Evolutionary conservation across 2,329 filamentous ascomycete species (phyloP).

Genomic region (Xylaria sp.): DNA sequence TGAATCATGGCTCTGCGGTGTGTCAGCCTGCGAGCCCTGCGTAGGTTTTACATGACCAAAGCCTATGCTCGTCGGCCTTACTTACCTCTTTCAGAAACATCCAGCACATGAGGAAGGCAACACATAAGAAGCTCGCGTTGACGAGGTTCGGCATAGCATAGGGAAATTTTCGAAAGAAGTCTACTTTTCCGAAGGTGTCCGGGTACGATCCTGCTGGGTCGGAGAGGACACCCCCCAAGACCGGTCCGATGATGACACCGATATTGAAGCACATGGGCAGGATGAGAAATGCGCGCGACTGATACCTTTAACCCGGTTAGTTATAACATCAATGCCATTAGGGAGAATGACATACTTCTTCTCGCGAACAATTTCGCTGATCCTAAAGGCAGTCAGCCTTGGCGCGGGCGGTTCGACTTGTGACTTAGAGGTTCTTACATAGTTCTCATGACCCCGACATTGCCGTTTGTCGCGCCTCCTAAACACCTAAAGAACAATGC

Average conservation of each 20-base stretch:
- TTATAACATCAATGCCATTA: neutral
- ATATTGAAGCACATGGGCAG: conserved; percentile 73
- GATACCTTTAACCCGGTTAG: conserved; percentile 37
- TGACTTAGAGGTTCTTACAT: conserved; percentile 51
- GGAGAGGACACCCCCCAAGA: conserved; percentile 51
- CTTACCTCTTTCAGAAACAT: conserved; percentile 58
- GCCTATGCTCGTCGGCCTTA: conserved; percentile 22
- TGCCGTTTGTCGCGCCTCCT: conserved; percentile 72
- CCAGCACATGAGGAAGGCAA: conserved; percentile 49
- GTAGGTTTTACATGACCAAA: too few relatives aligned
- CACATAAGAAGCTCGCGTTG: conserved; percentile 51
- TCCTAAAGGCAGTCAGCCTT: conserved; percentile 34
- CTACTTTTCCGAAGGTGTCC: conserved; percentile 47
- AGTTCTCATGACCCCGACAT: conserved; percentile 73
- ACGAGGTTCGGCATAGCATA: conserved; percentile 60
- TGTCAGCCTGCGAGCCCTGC: conserved; percentile 8
- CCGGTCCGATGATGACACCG: conserved; percentile 61
- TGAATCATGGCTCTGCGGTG: conserved; percentile 49
- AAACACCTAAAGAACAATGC: conserved; percentile 67
- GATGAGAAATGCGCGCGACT: conserved; percentile 48
- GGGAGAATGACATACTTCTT: conserved; percentile 41
- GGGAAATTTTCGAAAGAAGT: conserved; percentile 52
- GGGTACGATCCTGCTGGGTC: conserved; percentile 49
- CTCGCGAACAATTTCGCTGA: conserved; percentile 48
- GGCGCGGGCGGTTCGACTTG: neutral